phyloP scores from a whole-genome alignment of 495 filamentous ascomycete genomes.

The Xylona heveae region DNA sequence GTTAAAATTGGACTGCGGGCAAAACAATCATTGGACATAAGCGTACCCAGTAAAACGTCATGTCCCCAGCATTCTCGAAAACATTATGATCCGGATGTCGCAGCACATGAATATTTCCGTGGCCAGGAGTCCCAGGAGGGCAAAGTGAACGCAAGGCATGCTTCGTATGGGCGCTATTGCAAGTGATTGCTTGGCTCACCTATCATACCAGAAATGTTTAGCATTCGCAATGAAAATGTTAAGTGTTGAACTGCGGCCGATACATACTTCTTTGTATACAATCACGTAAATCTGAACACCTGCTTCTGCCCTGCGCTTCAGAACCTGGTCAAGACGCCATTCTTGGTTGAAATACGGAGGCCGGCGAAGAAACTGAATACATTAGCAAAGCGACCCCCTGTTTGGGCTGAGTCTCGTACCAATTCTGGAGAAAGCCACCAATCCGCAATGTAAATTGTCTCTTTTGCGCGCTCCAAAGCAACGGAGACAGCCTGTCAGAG shows the following conservation, averaged over 20 bases:
- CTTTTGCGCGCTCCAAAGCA: conserved; percentile 68
- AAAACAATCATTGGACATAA: conserved; percentile 1
- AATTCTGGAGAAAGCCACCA: conserved; percentile 96
- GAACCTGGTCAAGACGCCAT: conserved; percentile 68
- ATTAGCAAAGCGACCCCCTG: background rate
- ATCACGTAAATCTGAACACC: conserved; percentile 90
- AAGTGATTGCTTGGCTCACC: conserved; percentile 62
- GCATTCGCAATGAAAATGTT: background rate
- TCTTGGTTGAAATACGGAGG: conserved; percentile 63
- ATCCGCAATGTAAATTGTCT: conserved; percentile 87
- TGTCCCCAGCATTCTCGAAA: conserved; percentile 81
- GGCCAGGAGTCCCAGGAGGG: conserved; percentile 53
- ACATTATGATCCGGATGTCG: conserved; percentile 92
- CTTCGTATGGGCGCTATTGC: conserved; percentile 86
- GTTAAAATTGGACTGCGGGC: background rate
- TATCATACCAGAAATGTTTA: conserved; percentile 5
- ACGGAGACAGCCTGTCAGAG: conserved; percentile 44
- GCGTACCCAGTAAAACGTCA: conserved; percentile 87
- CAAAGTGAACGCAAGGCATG: conserved; percentile 64
- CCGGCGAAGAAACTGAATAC: conserved; percentile 46
- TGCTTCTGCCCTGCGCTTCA: conserved; percentile 74
- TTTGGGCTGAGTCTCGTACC: conserved; percentile 1
- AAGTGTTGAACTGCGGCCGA: background rate
- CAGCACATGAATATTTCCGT: conserved; percentile 77
- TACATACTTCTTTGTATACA: conserved; percentile 71